Evolutionary conservation across 805 yeast species (phyloP).

Genomic region (Schwanniomyces polymorphus): DNA sequence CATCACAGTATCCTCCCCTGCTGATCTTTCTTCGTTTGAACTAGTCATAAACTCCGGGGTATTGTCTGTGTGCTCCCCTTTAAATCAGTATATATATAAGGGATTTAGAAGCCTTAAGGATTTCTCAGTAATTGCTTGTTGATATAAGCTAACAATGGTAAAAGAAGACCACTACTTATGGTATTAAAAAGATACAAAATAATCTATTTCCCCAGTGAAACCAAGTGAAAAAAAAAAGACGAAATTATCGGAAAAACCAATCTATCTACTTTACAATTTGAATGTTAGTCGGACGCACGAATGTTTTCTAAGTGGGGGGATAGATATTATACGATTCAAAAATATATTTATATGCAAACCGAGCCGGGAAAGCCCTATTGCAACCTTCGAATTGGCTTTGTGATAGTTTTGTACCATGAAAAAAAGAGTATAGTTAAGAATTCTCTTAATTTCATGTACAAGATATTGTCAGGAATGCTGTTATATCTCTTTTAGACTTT

Average conservation of each 20-base stretch:
- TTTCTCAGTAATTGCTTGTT: neutral
- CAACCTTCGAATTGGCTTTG: neutral
- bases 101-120: neutral
- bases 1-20: constrained; percentile 1
- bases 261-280: neutral
- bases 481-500: too few species aligned
- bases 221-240: neutral
- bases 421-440: too few species aligned
- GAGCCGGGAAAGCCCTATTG: neutral
- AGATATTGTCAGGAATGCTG: too few species aligned
- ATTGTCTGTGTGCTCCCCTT: neutral
- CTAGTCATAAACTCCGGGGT: neutral
- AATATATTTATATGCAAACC: neutral
- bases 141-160: neutral
- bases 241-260: constrained; percentile 1
- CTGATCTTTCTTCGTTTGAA: constrained; percentile 4
- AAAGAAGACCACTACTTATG: neutral
- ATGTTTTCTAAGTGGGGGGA: constrained; percentile 1
- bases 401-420: neutral
- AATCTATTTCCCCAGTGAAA: neutral
- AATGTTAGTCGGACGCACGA: constrained; percentile 1
- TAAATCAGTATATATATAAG: too few species aligned
- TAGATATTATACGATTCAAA: constrained; percentile 1
- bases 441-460: too few species aligned
- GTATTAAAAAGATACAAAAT: neutral